phyloP scores from a whole-genome alignment of 2,329 filamentous ascomycete species.

The Ceratocystis papillata region DNA sequence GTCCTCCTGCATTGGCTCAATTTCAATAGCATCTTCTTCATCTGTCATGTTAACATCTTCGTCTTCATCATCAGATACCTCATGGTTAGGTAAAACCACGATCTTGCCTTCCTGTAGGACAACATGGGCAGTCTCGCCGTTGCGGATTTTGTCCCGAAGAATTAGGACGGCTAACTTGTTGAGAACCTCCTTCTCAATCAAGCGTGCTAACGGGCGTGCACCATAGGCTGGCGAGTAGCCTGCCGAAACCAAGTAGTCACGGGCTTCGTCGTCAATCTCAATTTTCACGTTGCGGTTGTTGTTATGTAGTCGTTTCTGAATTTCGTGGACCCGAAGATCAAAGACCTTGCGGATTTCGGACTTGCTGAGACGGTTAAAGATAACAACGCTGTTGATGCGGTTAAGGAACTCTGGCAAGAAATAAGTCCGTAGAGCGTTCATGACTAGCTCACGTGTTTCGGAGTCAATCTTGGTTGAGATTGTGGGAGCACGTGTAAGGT shows the following conservation, averaged over 20 bases:
- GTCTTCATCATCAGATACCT: slow-evolving; percentile 45
- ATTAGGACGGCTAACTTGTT: slow-evolving; percentile 89
- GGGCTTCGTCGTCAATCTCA: slow-evolving; percentile 70
- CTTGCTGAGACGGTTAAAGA: slow-evolving; percentile 92
- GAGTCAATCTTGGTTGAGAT: slow-evolving; percentile 78
- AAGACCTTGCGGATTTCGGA: slow-evolving; percentile 91
- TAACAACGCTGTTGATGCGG: slow-evolving; percentile 89
- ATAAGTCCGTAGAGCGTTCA: slow-evolving; percentile 82
- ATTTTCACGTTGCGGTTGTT: slow-evolving; percentile 84
- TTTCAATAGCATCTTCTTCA: slow-evolving; percentile 59
- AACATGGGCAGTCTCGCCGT: slow-evolving; percentile 74
- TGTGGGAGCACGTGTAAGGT: slow-evolving; percentile 65
- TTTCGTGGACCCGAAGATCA: slow-evolving; percentile 74
- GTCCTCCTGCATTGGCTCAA: slow-evolving; percentile 52
- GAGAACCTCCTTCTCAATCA: slow-evolving; percentile 95
- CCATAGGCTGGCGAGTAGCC: slow-evolving; percentile 95
- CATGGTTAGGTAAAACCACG: slow-evolving; percentile 73
- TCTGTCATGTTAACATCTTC: slow-evolving; percentile 65
- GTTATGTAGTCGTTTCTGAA: slow-evolving; percentile 77
- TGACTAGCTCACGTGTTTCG: slow-evolving; percentile 77
- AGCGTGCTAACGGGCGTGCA: slow-evolving; percentile 71
- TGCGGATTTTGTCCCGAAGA: slow-evolving; percentile 68
- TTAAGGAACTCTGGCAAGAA: slow-evolving; percentile 98
- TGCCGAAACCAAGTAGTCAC: slow-evolving; percentile 81
- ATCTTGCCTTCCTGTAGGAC: slow-evolving; percentile 71